Evolutionary conservation across 305 asterid genomes (phyloP).

Genomic region (Andrographis paniculata): DNA sequence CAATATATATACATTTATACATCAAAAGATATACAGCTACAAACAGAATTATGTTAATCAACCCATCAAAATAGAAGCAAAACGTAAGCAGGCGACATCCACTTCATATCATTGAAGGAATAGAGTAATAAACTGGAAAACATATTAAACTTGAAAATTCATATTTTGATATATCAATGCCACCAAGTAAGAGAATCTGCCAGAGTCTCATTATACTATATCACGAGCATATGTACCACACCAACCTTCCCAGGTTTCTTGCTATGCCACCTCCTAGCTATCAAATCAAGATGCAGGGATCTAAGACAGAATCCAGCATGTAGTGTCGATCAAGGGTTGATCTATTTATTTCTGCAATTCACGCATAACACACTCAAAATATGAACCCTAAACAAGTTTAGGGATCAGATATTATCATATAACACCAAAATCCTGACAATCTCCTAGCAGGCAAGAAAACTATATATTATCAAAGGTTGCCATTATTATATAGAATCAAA

Average conservation of each 20-base stretch:
- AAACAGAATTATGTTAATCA: conserved; percentile 1
- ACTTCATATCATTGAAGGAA: not conserved
- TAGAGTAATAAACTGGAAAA: not conserved
- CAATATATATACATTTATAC: conserved; percentile 27
- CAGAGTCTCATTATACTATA: conserved; percentile 24
- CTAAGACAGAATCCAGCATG: conserved; percentile 41
- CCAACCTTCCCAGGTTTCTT: conserved; percentile 44
- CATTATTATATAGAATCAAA: not conserved
- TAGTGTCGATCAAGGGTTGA: conserved; percentile 35
- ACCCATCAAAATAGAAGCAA: conserved; percentile 11
- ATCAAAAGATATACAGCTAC: conserved; percentile 8
- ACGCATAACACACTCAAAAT: conserved; percentile 39
- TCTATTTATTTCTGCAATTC: conserved; percentile 45
- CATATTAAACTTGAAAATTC: not conserved
- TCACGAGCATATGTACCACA: conserved; percentile 30
- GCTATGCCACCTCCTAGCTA: conserved; percentile 32
- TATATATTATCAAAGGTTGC: not conserved
- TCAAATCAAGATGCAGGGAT: conserved; percentile 32
- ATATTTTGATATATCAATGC: conserved; percentile 9
- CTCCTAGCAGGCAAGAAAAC: conserved; percentile 8
- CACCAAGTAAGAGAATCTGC: conserved; percentile 13
- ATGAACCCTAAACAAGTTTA: conserved; percentile 39
- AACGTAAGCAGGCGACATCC: conserved; percentile 3
- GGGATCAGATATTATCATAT: conserved; percentile 26
- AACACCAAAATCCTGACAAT: conserved; percentile 10